Percentiles rank a stretch among this genome's conserved stretches.
Evolutionary conservation across 2,329 filamentous ascomycete genomes (phyloP).

Genomic region (Rugonectria rugulosa): DNA sequence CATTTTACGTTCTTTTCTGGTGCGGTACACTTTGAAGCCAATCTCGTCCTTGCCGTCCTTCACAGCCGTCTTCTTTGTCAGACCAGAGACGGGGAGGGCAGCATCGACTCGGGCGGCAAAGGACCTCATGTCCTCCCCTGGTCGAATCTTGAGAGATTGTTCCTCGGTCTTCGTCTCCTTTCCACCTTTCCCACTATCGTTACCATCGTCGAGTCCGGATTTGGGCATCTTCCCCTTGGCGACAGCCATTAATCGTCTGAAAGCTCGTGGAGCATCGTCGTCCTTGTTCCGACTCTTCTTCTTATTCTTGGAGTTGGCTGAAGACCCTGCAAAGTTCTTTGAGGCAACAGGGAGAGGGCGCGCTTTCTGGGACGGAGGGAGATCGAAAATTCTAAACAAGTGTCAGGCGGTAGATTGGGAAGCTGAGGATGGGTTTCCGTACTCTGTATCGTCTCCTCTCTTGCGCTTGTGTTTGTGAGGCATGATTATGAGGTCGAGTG

Average conservation of each 20-base stretch:
- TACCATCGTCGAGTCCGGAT: slow-evolving; percentile 77
- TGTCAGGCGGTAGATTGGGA: slow-evolving; percentile 25
- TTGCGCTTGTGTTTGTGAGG: slow-evolving; percentile 85
- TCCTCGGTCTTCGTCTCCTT: slow-evolving; percentile 41
- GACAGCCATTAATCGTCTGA: slow-evolving; percentile 83
- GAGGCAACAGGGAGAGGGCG: slow-evolving; percentile 57
- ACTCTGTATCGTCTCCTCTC: slow-evolving; percentile 57
- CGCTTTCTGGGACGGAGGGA: slow-evolving; percentile 58
- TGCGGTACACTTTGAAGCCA: slow-evolving; percentile 73
- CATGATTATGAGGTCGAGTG: slow-evolving; percentile 61
- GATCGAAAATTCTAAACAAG: slow-evolving; percentile 52
- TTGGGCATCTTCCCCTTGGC: slow-evolving; percentile 66
- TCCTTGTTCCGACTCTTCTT: slow-evolving; percentile 55
- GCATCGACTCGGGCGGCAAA: slow-evolving; percentile 86
- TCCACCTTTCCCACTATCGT: slow-evolving; percentile 31
- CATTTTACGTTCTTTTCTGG: slow-evolving; percentile 86
- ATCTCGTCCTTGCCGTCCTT: slow-evolving; percentile 69
- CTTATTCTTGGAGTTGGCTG: slow-evolving; percentile 46
- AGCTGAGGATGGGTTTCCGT: slow-evolving; percentile 4
- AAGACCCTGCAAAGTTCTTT: slow-evolving; percentile 39
- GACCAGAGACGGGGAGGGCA: slow-evolving; percentile 76
- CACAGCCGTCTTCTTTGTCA: slow-evolving; percentile 66
- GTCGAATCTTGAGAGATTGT: slow-evolving; percentile 72
- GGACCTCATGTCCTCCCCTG: slow-evolving; percentile 83
- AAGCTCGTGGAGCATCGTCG: slow-evolving; percentile 89